Conservation (phyloP, 495 filamentous ascomycete species). For the Talaromyces borbonicus region DNA sequence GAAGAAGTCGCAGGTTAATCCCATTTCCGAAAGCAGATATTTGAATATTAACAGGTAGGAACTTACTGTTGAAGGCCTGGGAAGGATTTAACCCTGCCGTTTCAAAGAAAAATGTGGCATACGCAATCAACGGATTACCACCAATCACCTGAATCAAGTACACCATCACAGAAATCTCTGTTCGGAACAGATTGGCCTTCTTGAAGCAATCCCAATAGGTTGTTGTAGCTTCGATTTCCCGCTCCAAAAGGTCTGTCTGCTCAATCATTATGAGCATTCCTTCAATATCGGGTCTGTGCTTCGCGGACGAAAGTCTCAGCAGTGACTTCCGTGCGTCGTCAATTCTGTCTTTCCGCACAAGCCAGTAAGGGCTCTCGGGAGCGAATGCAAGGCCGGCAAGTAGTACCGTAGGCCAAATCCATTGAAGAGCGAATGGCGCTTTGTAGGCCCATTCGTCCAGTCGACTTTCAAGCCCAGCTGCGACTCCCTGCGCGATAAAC, state of each 20-base stretch:
- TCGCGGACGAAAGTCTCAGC: slow-evolving; percentile 20
- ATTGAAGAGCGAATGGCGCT: slow-evolving; percentile 48
- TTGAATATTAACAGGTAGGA: no score
- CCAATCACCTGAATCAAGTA: slow-evolving; percentile 21
- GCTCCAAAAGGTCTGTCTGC: slow-evolving; percentile 29
- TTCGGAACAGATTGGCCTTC: slow-evolving; percentile 29
- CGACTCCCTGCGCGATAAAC: slow-evolving; percentile 40
- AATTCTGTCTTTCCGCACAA: slow-evolving; percentile 21
- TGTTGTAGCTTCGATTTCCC: slow-evolving; percentile 16
- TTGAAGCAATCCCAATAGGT: slow-evolving; percentile 32
- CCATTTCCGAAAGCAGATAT: no score
- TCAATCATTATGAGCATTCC: slow-evolving; percentile 30
- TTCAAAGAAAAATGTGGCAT: slow-evolving; percentile 35
- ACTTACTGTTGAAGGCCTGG: slow-evolving; percentile 10
- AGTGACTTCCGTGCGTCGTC: slow-evolving; percentile 40
- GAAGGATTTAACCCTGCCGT: slow-evolving; percentile 26
- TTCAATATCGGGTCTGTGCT: slow-evolving; percentile 5
- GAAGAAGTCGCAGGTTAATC: no score
- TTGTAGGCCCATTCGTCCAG: slow-evolving; percentile 41
- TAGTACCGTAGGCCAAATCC: slow-evolving; percentile 43
- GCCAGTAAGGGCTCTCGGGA: slow-evolving; percentile 41
- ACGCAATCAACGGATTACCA: slow-evolving; percentile 22
- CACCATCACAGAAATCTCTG: slow-evolving; percentile 24
- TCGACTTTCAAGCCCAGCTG: slow-evolving; percentile 24
- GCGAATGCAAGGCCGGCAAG: slow-evolving; percentile 28